phyloP scores from a whole-genome alignment of 306 rosid species.

The Begonia fuchsioides region DNA sequence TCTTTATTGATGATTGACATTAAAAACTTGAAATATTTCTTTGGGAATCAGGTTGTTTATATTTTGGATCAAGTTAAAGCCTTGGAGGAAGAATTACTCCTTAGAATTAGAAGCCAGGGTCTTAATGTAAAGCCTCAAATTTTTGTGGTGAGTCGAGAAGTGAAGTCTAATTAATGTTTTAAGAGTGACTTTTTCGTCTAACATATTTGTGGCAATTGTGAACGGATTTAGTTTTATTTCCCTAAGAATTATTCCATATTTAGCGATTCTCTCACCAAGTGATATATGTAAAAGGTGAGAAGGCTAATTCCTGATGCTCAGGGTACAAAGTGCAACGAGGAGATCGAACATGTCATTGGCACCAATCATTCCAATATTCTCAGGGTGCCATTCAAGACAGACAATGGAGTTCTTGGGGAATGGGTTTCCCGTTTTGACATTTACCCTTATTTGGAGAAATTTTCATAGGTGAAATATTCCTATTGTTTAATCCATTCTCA shows the following conservation, averaged over 20 bases:
- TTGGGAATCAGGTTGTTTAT: constrained; percentile 50
- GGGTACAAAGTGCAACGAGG: constrained; percentile 80
- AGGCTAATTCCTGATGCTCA: constrained; percentile 78
- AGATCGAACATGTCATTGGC: constrained; percentile 52
- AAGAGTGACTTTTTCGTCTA: too few relatives aligned
- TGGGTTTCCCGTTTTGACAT: constrained; percentile 95
- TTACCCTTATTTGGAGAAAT: constrained; percentile 80
- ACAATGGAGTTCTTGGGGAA: constrained; percentile 37
- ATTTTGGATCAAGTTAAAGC: constrained; percentile 91
- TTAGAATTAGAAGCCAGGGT: constrained; percentile 66
- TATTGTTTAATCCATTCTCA: constrained; percentile 3
- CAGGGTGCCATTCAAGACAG: constrained; percentile 67
- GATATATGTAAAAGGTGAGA: constrained; percentile 33
- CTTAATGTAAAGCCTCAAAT: constrained; percentile 69
- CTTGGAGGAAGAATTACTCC: constrained; percentile 60
- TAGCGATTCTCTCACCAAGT: too few relatives aligned
- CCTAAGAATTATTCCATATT: background rate
- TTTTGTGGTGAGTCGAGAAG: constrained; percentile 46
- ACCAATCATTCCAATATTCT: constrained; percentile 67
- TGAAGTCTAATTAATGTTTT: too few relatives aligned
- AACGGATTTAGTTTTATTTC: too few relatives aligned
- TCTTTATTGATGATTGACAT: too few relatives aligned
- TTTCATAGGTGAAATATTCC: constrained; percentile 34
- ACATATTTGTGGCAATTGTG: too few relatives aligned
- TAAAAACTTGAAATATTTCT: too few relatives aligned